These are phyloP conservation scores for Lasiodiplodia citricola DNA, from an alignment of 2,329 filamentous ascomycete genomes.

Conservation along the genomic window DNA sequence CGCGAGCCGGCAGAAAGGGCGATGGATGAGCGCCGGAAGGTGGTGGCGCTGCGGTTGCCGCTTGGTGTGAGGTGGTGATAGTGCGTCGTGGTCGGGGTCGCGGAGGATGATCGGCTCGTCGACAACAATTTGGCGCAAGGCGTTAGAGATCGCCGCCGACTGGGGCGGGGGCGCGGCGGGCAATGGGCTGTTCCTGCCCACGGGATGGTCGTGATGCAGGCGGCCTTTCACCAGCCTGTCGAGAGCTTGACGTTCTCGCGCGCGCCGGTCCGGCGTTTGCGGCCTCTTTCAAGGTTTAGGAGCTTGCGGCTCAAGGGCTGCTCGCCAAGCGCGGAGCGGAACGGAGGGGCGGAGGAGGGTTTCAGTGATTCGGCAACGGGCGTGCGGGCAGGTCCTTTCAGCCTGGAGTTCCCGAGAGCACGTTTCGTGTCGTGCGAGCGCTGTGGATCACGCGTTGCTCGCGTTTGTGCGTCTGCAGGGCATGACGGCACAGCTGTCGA, in stretches of 20 bases:
- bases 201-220: conserved; percentile 18
- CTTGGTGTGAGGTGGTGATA: conserved; percentile 20
- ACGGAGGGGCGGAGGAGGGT: conserved; percentile 4
- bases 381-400: not conserved
- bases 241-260: conserved; percentile 21
- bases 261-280: conserved; percentile 24
- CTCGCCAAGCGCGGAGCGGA: conserved; percentile 21
- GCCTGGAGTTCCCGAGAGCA: not conserved
- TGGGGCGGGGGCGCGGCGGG: conserved; percentile 17
- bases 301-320: conserved; percentile 23
- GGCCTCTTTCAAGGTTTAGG: conserved; percentile 24
- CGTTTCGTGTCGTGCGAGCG: not conserved
- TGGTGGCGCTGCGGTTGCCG: conserved; percentile 8
- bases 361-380: not conserved
- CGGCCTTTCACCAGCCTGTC: conserved; percentile 22
- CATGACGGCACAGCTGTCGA: not conserved
- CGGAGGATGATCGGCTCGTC: conserved; percentile 22
- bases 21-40: conserved; percentile 12
- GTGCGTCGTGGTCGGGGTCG: conserved; percentile 14
- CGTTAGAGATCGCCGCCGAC: conserved; percentile 16
- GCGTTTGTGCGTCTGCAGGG: not conserved
- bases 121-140: conserved; percentile 24
- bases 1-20: conserved; percentile 10
- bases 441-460: not conserved
- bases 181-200: conserved; percentile 11